phyloP scores from a whole-genome alignment of 176 grass and related monocot species.

The Alopecurus myosuroides region DNA sequence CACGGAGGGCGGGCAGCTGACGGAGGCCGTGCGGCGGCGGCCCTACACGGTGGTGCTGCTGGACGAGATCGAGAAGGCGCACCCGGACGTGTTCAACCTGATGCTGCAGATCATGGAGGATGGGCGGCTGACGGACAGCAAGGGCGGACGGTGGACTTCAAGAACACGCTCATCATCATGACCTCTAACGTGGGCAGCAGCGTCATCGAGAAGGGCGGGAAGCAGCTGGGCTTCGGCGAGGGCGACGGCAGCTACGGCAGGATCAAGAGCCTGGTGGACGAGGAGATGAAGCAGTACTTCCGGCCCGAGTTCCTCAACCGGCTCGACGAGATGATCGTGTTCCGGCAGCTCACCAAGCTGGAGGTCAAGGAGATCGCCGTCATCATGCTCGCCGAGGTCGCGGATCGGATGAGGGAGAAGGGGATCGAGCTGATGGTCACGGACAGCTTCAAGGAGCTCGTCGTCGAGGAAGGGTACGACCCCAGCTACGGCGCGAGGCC shows the following conservation, averaged over 20 bases:
- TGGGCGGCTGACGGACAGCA: constrained; percentile 83
- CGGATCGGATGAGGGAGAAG: constrained; percentile 51
- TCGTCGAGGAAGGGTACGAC: constrained; percentile 84
- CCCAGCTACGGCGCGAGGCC: constrained; percentile 74
- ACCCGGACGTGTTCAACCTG: constrained; percentile 95
- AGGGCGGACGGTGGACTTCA: constrained; percentile 90
- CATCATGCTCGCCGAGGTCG: constrained; percentile 79
- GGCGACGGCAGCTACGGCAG: constrained; percentile 74
- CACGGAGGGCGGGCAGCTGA: constrained; percentile 89
- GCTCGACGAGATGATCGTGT: constrained; percentile 88
- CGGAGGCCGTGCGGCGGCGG: constrained; percentile 78
- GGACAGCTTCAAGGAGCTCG: constrained; percentile 72
- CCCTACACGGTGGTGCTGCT: constrained; percentile 85
- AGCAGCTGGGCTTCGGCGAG: constrained; percentile 72
- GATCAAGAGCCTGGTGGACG: constrained; percentile 77
- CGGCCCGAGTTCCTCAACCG: constrained; percentile 84
- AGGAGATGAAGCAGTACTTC: constrained; percentile 96
- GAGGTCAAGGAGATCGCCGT: constrained; percentile 86
- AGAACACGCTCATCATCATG: constrained; percentile 93
- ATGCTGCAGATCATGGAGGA: constrained; percentile 97
- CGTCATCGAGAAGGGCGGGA: constrained; percentile 84
- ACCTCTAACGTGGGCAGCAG: constrained; percentile 95
- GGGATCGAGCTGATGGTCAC: constrained; percentile 76
- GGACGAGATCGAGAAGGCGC: constrained; percentile 86
- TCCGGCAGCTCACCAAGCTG: constrained; percentile 77